Conservation (phyloP, 805 yeast genomes). For the Maudiozyma saulgeensis region DNA sequence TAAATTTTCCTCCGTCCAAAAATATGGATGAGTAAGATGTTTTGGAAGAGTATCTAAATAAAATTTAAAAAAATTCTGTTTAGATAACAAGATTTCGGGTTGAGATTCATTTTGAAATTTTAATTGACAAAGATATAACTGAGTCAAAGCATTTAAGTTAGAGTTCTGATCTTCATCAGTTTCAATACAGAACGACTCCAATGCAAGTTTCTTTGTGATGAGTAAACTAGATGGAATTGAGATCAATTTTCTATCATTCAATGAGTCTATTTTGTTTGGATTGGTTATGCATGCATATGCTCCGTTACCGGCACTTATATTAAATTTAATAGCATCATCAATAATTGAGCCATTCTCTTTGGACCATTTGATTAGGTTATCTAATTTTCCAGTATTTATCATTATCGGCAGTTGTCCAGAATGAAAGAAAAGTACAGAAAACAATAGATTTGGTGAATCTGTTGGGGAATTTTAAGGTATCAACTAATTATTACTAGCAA, state of each 20-base stretch:
- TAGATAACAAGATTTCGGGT: background rate
- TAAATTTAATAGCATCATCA: slow-evolving; percentile 29
- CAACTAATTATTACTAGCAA: too few relatives aligned
- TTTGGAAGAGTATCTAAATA: slow-evolving; percentile 44
- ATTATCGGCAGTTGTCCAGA: background rate
- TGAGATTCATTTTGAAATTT: slow-evolving; percentile 30
- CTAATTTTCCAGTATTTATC: slow-evolving; percentile 5
- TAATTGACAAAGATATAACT: slow-evolving; percentile 34
- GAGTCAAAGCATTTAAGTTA: slow-evolving; percentile 28
- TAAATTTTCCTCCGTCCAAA: slow-evolving; percentile 50
- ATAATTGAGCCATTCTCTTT: slow-evolving; percentile 31
- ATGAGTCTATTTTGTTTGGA: background rate
- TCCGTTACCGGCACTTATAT: slow-evolving; percentile 26
- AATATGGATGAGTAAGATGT: slow-evolving; percentile 51
- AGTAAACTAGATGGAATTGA: slow-evolving; percentile 32
- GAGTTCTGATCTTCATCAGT: slow-evolving; percentile 2
- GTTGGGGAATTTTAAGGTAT: too few relatives aligned
- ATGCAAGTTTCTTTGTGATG: slow-evolving; percentile 32
- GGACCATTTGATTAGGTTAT: slow-evolving; percentile 31
- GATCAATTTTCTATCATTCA: slow-evolving; percentile 21
- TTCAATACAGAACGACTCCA: slow-evolving; percentile 17
- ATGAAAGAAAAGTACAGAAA: too few relatives aligned
- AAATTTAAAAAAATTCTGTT: slow-evolving; percentile 28
- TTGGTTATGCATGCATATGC: slow-evolving; percentile 17
- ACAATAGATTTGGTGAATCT: too few relatives aligned